Evolutionary conservation across 345 rosid species (phyloP), one percentile per base, ranked within the genome.

Genomic region (Salix dunnii): DNA sequence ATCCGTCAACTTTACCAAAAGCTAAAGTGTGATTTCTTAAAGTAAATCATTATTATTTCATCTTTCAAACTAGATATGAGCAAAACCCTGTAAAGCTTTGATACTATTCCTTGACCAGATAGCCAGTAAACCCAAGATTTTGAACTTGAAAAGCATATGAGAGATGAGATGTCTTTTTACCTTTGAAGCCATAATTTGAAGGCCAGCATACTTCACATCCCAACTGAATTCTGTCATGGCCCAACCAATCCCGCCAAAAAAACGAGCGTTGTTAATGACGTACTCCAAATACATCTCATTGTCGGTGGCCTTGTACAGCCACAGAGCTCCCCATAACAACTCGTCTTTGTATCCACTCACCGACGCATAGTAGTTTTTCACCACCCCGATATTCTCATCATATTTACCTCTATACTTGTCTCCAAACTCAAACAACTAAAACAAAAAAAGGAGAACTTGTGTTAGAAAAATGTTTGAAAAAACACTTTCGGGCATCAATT

Each of bases 301-400:
- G 84, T 71, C 81, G 73, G 84, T 82, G 81, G 84, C 84, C 38
- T 78, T 82, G 79, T 82, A 78, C 35, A 82, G 65, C 84, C 84
- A 82, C 78, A 82, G 18, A 35, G 76, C 76, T 42, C 75, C 79
- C 81, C 84, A 96, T 83, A 96, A 78, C 89, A 96, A 81, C 90
- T 96, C 99, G 68, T 96, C 99, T 92, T 82, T 90, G 89, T 89
- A 93, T 49, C 99, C 99, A 85, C 99, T 96, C 85, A 93, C 97
- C 78, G 99, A 96, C 77, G 94, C 91, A 68, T 96, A 96, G 90
- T 93, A 96, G 83, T 81, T 87, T 84, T 87, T 96, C 82, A 87
- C 99, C 78, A 84, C 95, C 58, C 80, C 86, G 21, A 96, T 66
- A 31, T 92, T 91, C 68, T 67, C 90, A 43, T 96, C 99, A 74